These are phyloP conservation scores for Chaetoceros muelleri DNA, from an alignment of 108 stramenopile species.

Conservation along the genomic window DNA sequence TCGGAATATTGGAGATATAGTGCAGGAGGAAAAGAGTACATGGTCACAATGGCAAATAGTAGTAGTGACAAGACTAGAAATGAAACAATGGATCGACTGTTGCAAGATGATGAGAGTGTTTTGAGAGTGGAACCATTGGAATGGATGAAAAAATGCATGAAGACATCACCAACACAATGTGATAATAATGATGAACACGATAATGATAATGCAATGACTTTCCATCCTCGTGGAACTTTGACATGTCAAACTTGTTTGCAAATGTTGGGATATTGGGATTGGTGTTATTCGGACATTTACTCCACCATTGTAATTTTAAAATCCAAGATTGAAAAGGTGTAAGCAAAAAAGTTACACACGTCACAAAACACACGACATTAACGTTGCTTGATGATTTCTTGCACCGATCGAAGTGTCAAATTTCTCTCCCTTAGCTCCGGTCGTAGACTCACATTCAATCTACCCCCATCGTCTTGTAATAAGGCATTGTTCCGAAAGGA, in stretches of 20 bases:
- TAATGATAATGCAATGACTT: no score
- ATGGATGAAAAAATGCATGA: conserved; percentile 2
- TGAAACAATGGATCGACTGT: no score
- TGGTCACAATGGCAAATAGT: not conserved
- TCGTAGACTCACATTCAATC: not conserved
- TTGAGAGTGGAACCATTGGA: conserved; percentile 2
- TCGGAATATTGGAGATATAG: conserved; percentile 1
- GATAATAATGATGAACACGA: no score
- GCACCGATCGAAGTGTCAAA: not conserved
- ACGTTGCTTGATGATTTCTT: not conserved
- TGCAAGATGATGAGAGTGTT: no score
- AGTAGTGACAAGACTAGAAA: no score
- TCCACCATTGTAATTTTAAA: not conserved
- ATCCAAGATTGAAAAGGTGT: not conserved
- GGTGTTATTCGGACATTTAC: not conserved
- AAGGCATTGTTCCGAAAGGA: not conserved
- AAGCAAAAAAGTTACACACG: no score
- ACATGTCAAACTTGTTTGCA: not conserved
- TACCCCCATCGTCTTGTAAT: not conserved
- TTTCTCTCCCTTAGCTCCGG: not conserved
- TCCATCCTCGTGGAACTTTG: no score
- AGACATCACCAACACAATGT: not conserved
- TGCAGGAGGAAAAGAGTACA: not conserved
- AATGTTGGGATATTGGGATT: not conserved
- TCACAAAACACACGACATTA: no score